Evolutionary conservation across 116 monocot genomes (phyloP).

Genomic region (Iris pallida): DNA sequence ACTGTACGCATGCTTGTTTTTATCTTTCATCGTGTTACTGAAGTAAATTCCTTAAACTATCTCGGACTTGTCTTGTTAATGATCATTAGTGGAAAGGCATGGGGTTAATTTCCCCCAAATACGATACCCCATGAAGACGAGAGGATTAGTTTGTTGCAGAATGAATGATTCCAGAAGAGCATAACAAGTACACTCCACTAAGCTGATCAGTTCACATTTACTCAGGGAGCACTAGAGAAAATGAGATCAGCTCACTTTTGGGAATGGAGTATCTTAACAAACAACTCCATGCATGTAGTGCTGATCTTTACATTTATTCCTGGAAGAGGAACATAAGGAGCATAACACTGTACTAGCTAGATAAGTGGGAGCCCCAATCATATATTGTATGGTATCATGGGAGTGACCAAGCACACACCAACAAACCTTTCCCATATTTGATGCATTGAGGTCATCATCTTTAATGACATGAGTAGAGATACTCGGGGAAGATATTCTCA

Average conservation of each 20-base stretch:
- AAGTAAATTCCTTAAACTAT: too few species aligned
- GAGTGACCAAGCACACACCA: not conserved
- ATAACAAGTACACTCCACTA: not conserved
- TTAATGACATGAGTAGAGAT: slow-evolving; percentile 1
- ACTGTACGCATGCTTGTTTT: too few species aligned
- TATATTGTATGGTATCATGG: not conserved
- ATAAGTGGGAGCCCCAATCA: slow-evolving; percentile 11
- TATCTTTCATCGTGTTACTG: too few species aligned
- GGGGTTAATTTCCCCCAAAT: too few species aligned
- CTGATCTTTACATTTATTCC: not conserved
- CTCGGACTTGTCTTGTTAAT: too few species aligned
- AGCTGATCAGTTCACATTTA: not conserved
- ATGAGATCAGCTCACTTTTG: not conserved
- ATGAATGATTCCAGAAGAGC: not conserved
- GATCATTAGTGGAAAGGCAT: too few species aligned
- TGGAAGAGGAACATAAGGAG: not conserved
- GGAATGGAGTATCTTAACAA: not conserved
- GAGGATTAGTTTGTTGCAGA: not conserved
- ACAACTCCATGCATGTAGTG: not conserved
- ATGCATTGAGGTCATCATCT: not conserved
- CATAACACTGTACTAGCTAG: not conserved
- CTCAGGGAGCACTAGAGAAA: slow-evolving; percentile 4
- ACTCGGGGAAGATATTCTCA: too few species aligned
- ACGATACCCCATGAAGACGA: too few species aligned
- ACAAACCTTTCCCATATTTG: not conserved